phyloP scores from a whole-genome alignment of 1,139 yeast species.

The Nakaseomyces nivariensis region DNA sequence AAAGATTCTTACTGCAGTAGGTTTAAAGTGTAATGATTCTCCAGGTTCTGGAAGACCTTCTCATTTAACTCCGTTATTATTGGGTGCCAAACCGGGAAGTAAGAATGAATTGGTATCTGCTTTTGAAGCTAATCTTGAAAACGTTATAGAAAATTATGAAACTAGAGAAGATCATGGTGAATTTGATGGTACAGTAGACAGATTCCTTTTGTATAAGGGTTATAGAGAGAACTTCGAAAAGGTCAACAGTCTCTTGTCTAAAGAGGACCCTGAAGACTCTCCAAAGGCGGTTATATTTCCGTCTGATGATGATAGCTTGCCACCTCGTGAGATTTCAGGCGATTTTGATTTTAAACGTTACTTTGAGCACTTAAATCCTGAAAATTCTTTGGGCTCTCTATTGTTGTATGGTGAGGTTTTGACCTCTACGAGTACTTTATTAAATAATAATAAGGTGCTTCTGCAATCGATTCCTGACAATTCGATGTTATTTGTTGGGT shows the following conservation, averaged over 20 bases:
- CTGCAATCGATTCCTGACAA: slow-evolving; percentile 32
- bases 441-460: slow-evolving; percentile 61
- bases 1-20: slow-evolving; percentile 47
- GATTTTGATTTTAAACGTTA: slow-evolving; percentile 58
- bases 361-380: slow-evolving; percentile 37
- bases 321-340: slow-evolving; percentile 51
- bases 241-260: slow-evolving; percentile 19
- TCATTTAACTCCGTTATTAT: slow-evolving; percentile 47
- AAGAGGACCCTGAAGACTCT: slow-evolving; percentile 45
- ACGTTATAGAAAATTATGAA: slow-evolving; percentile 7
- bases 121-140: slow-evolving; percentile 12
- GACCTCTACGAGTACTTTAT: slow-evolving; percentile 72
- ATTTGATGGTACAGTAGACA: slow-evolving; percentile 22
- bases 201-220: slow-evolving; percentile 28
- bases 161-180: slow-evolving; percentile 13
- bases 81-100: slow-evolving; percentile 30
- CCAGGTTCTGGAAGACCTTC: slow-evolving; percentile 46
- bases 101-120: slow-evolving; percentile 30
- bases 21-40: slow-evolving; percentile 50
- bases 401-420: slow-evolving; percentile 79
- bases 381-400: slow-evolving; percentile 46
- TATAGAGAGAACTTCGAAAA: slow-evolving; percentile 24
- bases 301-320: slow-evolving; percentile 32
- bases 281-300: slow-evolving; percentile 41
- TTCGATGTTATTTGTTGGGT: slow-evolving; percentile 40